Percentiles rank a stretch among this genome's conserved stretches.
Evolutionary conservation across 208 protist species (phyloP).

Genomic region (Cochliopodium minus): DNA sequence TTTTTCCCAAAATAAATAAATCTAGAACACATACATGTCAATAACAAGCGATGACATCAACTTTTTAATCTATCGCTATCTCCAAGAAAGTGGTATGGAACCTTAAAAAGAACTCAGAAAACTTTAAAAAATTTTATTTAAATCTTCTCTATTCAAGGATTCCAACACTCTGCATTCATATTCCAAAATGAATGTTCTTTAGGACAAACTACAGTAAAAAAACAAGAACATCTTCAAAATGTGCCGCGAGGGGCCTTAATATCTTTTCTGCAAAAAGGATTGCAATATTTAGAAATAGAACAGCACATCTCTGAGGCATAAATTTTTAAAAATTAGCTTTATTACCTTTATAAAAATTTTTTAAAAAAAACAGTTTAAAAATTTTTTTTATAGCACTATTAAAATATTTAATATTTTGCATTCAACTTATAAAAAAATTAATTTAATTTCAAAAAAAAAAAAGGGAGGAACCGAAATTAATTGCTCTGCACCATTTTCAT

Average conservation of each 20-base stretch:
- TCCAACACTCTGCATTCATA: conserved; percentile 54
- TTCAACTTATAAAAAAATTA: background rate
- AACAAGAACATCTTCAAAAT: conserved; percentile 35
- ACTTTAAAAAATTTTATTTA: background rate
- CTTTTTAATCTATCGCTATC: conserved; percentile 59
- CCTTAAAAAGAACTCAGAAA: background rate
- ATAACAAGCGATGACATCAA: conserved; percentile 68
- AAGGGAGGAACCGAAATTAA: conserved; percentile 30
- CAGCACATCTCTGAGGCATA: conserved; percentile 37
- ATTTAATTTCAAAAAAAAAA: background rate
- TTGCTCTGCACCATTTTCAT: conserved; percentile 25
- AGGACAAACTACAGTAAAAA: no score
- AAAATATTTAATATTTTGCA: background rate
- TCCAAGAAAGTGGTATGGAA: conserved; percentile 51
- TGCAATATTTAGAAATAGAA: conserved; percentile 59
- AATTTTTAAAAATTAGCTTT: conserved; percentile 6
- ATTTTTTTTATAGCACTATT: background rate
- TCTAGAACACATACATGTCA: no score
- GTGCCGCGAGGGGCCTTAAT: conserved; percentile 51
- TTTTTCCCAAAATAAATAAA: no score
- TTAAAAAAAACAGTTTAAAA: background rate
- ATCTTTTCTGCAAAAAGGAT: conserved; percentile 61
- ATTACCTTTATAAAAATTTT: conserved; percentile 1
- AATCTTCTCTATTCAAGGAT: conserved; percentile 30
- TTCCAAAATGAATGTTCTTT: conserved; percentile 58